These are phyloP conservation scores for Dictyostelium capitatum DNA, from an alignment of 78 protist genomes.

Conservation along the genomic window DNA sequence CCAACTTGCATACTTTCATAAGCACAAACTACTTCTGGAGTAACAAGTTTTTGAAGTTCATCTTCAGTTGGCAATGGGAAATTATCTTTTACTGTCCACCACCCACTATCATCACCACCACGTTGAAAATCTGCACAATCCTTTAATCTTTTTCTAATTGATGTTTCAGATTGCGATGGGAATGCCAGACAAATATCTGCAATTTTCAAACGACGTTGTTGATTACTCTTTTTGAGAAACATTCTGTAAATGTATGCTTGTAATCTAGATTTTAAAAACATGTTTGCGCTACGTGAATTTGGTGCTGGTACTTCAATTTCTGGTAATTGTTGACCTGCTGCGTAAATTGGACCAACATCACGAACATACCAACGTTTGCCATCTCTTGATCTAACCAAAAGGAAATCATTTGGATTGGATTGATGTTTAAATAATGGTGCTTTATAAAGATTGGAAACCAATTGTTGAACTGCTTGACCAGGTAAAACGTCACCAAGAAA, in stretches of 20 bases:
- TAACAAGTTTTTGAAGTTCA: conserved; percentile 64
- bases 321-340: conserved; percentile 80
- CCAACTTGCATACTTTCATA: conserved; percentile 73
- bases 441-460: conserved; percentile 82
- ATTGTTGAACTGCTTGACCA: conserved; percentile 56
- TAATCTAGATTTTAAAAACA: conserved; percentile 60
- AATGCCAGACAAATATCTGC: conserved; percentile 63
- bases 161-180: conserved; percentile 77
- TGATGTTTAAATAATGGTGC: conserved; percentile 82
- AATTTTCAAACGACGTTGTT: conserved; percentile 63
- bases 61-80: conserved; percentile 77
- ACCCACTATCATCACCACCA: conserved; percentile 87
- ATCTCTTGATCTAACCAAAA: conserved; percentile 75
- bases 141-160: conserved; percentile 81
- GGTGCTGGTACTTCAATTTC: conserved; percentile 83
- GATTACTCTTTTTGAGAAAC: conserved; percentile 49
- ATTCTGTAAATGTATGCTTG: conserved; percentile 80
- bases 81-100: conserved; percentile 83
- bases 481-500: conserved; percentile 83
- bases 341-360: conserved; percentile 68
- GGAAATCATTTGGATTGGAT: conserved; percentile 76
- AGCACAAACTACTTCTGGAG: conserved; percentile 74
- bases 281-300: conserved; percentile 63
- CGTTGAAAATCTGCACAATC: conserved; percentile 85
- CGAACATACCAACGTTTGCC: conserved; percentile 80